Conservation (phyloP, 805 yeast species). For the Yarrowia sp. region DNA sequence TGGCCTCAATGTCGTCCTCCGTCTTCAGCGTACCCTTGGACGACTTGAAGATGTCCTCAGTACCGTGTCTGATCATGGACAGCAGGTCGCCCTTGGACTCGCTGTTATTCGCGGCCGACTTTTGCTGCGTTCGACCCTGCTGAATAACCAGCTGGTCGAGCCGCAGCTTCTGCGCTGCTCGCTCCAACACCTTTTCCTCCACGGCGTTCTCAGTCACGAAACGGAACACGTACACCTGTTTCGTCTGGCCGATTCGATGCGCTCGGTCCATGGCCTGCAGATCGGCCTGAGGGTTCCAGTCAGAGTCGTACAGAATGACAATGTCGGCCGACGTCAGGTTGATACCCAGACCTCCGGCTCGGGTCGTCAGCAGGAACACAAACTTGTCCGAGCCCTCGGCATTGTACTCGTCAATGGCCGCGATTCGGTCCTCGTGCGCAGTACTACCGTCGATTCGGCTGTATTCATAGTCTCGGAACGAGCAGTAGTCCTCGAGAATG, state of each 20-base stretch:
- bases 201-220: constrained; percentile 94
- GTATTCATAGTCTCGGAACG: constrained; percentile 74
- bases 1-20: constrained; percentile 77
- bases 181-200: constrained; percentile 91
- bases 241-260: constrained; percentile 94
- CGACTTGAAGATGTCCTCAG: constrained; percentile 75
- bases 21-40: constrained; percentile 35
- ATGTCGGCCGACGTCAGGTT: constrained; percentile 89
- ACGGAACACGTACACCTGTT: constrained; percentile 88
- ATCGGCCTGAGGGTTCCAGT: constrained; percentile 98
- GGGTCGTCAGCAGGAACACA: constrained; percentile 79
- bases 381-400: constrained; percentile 77
- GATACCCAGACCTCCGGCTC: constrained; percentile 97
- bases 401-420: constrained; percentile 90
- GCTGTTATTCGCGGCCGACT: constrained; percentile 39
- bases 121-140: constrained; percentile 67
- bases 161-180: constrained; percentile 91
- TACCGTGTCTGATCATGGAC: constrained; percentile 97
- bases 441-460: constrained; percentile 94
- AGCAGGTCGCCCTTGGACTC: constrained; percentile 62
- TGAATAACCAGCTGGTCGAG: constrained; percentile 94
- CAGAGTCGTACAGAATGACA: constrained; percentile 84
- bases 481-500: constrained; percentile 89
- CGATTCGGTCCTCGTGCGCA: constrained; percentile 85
- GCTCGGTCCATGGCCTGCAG: constrained; percentile 98